Evolutionary conservation across 345 rosid genomes (phyloP).

Genomic region (Euphorbia tirucalli): DNA sequence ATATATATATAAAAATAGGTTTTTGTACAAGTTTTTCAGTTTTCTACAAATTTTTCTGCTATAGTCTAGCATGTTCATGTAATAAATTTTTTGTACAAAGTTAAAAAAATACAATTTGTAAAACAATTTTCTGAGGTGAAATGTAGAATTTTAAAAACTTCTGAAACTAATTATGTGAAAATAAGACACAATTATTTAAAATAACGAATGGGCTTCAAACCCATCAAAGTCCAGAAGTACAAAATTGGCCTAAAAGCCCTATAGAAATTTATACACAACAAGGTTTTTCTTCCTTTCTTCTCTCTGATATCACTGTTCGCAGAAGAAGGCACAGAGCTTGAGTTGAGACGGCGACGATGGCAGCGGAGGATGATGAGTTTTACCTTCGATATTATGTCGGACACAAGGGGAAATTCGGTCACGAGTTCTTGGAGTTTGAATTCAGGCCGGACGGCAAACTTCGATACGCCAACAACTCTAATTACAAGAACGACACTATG

Average conservation of each 20-base stretch:
- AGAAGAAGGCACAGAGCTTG: not conserved
- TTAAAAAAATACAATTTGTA: too few species aligned
- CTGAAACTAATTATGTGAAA: too few species aligned
- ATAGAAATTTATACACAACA: not conserved
- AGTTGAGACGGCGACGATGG: slow-evolving; percentile 26
- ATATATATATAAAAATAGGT: too few species aligned
- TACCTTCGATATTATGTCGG: slow-evolving; percentile 95
- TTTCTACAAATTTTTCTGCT: too few species aligned
- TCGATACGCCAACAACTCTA: slow-evolving; percentile 96
- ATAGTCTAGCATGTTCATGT: too few species aligned
- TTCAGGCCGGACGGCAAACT: slow-evolving; percentile 95
- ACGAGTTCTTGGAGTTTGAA: slow-evolving; percentile 98
- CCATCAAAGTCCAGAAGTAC: not conserved
- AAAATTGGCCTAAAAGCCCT: not conserved
- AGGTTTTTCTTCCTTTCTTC: not conserved
- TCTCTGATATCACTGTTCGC: not conserved
- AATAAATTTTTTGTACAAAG: too few species aligned
- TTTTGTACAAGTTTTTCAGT: too few species aligned
- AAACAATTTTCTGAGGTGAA: too few species aligned
- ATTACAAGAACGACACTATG: slow-evolving; percentile 99
- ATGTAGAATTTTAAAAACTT: too few species aligned
- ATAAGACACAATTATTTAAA: too few species aligned
- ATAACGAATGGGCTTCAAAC: not conserved
- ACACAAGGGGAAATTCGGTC: slow-evolving; percentile 98
- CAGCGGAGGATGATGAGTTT: slow-evolving; percentile 78